phyloP scores from a whole-genome alignment of 257 asterid genomes.

The Penstemon eatonii region DNA sequence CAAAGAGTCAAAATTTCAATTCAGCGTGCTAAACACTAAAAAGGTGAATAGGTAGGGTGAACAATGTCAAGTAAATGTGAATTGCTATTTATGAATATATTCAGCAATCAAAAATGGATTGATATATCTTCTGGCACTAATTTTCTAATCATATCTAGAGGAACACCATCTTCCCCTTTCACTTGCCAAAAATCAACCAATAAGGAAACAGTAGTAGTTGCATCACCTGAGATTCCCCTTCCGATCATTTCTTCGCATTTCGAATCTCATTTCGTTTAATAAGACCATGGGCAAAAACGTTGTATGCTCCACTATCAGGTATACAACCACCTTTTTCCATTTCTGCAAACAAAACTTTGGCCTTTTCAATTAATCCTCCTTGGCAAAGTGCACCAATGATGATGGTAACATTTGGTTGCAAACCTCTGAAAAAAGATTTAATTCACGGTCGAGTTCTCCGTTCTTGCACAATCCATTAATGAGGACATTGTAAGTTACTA shows the following conservation, averaged over 20 bases:
- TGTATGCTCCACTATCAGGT: constrained; percentile 1
- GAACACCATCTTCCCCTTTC: too few species aligned
- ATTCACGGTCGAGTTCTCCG: not conserved
- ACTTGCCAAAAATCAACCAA: not conserved
- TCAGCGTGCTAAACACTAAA: too few species aligned
- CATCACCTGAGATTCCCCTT: not conserved
- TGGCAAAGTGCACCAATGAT: constrained; percentile 6
- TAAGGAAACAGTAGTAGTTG: not conserved
- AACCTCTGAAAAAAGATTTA: constrained; percentile 7
- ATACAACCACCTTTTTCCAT: constrained; percentile 19
- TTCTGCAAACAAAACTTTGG: constrained; percentile 4
- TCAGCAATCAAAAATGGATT: too few species aligned
- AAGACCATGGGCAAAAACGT: constrained; percentile 8
- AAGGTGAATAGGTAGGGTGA: too few species aligned
- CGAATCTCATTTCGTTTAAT: too few species aligned
- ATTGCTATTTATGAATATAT: too few species aligned
- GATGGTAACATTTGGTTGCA: not conserved
- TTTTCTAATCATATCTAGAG: too few species aligned
- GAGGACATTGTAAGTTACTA: not conserved
- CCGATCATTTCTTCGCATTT: constrained; percentile 23
- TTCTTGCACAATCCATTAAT: constrained; percentile 20
- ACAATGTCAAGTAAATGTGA: too few species aligned
- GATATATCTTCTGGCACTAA: too few species aligned
- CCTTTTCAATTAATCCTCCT: not conserved
- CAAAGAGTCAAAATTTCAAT: too few species aligned